Conservation (phyloP, 352 stramenopile species). For the Pythium apleroticum region DNA sequence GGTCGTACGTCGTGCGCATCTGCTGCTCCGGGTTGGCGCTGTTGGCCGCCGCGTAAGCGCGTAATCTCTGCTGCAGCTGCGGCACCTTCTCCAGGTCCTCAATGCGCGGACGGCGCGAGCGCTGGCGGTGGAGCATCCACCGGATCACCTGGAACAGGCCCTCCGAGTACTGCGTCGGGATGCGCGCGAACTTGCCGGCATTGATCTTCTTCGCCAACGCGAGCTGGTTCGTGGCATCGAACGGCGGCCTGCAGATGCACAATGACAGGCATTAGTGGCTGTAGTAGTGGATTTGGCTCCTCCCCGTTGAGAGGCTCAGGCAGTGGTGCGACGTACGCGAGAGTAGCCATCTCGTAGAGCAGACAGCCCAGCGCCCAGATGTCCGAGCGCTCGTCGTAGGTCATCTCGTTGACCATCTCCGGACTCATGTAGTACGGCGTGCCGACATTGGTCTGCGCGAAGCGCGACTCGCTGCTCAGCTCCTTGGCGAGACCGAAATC, state of each 20-base stretch:
- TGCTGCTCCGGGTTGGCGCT: constrained; percentile 58
- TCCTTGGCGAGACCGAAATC: constrained; percentile 92
- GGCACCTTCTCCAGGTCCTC: constrained; percentile 85
- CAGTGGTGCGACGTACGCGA: constrained; percentile 46
- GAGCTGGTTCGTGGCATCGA: constrained; percentile 92
- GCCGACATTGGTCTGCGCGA: constrained; percentile 90
- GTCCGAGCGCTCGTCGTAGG: constrained; percentile 91
- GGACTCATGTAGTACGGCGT: constrained; percentile 94
- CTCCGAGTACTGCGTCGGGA: constrained; percentile 90
- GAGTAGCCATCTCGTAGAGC: constrained; percentile 90
- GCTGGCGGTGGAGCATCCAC: constrained; percentile 89
- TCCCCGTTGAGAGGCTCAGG: too few species aligned
- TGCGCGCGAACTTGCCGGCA: constrained; percentile 88
- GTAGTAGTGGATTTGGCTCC: neutral
- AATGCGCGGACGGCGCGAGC: constrained; percentile 77
- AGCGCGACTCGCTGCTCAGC: constrained; percentile 87
- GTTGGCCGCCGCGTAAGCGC: constrained; percentile 70
- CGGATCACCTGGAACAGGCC: constrained; percentile 88
- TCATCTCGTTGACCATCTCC: constrained; percentile 92
- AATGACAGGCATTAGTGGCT: neutral
- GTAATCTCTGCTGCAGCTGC: constrained; percentile 77
- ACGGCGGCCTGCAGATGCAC: constrained; percentile 62
- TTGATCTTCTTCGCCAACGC: constrained; percentile 94
- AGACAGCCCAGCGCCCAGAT: constrained; percentile 91
- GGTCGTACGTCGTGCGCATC: constrained; percentile 78